These are phyloP conservation scores for Graphilbum ipis-grandicollis DNA, from an alignment of 2,329 filamentous ascomycete species.

Conservation along the genomic window DNA sequence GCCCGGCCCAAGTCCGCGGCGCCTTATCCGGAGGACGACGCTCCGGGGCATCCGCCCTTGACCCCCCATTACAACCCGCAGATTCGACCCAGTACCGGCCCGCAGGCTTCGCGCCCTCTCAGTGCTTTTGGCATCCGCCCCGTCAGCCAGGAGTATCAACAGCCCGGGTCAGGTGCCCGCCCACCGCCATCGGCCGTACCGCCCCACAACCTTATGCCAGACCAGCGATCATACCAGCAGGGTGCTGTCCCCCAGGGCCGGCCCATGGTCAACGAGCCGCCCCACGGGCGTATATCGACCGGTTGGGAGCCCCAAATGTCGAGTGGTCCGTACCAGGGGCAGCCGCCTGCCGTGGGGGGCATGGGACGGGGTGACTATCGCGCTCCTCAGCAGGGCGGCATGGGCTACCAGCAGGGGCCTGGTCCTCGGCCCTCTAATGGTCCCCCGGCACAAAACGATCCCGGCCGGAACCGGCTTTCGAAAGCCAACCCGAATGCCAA, in stretches of 20 bases:
- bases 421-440: conserved; percentile 1
- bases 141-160: conserved; percentile 14
- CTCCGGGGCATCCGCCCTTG: conserved; percentile 14
- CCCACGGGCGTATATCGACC: conserved; percentile 24
- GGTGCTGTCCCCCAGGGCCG: conserved; percentile 1
- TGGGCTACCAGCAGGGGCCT: conserved; percentile 1
- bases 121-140: conserved; percentile 38
- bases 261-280: conserved; percentile 18
- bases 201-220: conserved; percentile 22
- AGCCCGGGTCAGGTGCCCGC: conserved; percentile 8
- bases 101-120: conserved; percentile 28
- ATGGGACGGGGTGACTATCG: conserved; percentile 9
- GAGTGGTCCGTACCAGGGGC: conserved; percentile 16
- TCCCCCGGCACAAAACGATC: conserved; percentile 12
- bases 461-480: conserved; percentile 19
- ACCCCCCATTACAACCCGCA: conserved; percentile 27
- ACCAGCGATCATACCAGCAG: conserved; percentile 18
- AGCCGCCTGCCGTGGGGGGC: conserved; percentile 8
- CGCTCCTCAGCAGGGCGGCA: conserved; percentile 2
- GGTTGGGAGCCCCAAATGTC: conserved; percentile 27
- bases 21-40: conserved; percentile 37
- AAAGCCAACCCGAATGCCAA: conserved; percentile 14
- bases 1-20: conserved; percentile 27
- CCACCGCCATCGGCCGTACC: conserved; percentile 24
- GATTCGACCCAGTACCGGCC: conserved; percentile 28